phyloP scores from a whole-genome alignment of 345 rosid genomes.

The Bretschneidera sinensis region DNA sequence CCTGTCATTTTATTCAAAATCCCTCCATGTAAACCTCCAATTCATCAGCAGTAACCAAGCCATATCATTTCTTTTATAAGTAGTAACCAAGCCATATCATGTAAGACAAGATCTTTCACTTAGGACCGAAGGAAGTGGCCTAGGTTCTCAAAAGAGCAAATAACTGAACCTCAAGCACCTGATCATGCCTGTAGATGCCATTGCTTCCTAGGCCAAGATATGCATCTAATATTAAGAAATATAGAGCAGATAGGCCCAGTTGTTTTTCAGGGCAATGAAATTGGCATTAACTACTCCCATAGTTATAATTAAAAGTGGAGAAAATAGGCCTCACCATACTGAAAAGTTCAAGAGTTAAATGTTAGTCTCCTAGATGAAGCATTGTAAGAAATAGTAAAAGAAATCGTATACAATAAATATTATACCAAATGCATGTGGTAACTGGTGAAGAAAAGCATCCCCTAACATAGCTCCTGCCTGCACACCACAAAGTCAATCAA shows the following conservation, averaged over 20 bases:
- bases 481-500: constrained; percentile 17
- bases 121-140: not conserved
- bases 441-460: constrained; percentile 98
- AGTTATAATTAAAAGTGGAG: not conserved
- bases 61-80: no score
- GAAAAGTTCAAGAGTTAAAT: not conserved
- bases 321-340: not conserved
- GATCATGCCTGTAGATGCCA: not conserved
- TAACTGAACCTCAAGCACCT: not conserved
- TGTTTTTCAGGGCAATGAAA: not conserved
- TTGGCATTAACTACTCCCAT: not conserved
- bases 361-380: not conserved
- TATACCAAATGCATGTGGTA: constrained; percentile 98
- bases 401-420: constrained; percentile 2
- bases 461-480: constrained; percentile 99
- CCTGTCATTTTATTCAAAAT: no score
- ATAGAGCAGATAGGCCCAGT: not conserved
- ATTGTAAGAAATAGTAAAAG: not conserved
- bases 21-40: no score
- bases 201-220: not conserved
- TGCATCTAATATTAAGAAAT: not conserved
- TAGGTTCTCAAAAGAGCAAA: not conserved
- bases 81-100: no score
- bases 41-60: no score
- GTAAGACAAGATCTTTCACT: not conserved